Conservation (phyloP, 495 filamentous ascomycete species). For the Hypoxylon fragiforme region DNA sequence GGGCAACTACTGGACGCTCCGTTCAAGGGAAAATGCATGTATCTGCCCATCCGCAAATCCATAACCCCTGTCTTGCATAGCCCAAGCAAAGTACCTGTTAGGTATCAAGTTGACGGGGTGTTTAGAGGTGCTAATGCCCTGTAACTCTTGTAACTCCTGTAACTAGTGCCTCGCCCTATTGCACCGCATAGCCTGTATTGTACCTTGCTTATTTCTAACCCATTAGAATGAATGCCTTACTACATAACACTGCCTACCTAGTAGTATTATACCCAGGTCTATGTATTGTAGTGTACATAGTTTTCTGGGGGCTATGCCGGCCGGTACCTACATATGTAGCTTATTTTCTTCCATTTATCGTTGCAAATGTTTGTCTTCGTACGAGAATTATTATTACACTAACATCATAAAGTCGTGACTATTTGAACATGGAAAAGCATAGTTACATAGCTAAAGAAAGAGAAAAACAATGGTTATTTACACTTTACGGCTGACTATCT, state of each 20-base stretch:
- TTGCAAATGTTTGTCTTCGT: background rate
- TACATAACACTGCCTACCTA: too few species aligned
- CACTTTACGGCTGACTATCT: too few species aligned
- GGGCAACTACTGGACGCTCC: slow-evolving; percentile 16
- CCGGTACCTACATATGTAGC: background rate
- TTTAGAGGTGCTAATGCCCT: too few species aligned
- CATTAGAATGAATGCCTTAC: too few species aligned
- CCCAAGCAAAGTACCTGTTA: slow-evolving; percentile 19
- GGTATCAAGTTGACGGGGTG: slow-evolving; percentile 3
- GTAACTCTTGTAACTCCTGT: too few species aligned
- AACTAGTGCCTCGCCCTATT: background rate
- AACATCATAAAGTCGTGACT: too few species aligned
- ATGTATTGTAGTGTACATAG: background rate
- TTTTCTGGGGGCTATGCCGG: background rate
- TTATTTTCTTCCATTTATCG: background rate
- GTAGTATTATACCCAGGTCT: background rate
- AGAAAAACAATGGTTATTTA: too few species aligned
- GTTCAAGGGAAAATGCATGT: slow-evolving; percentile 33
- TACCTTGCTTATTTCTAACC: background rate
- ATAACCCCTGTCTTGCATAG: slow-evolving; percentile 43
- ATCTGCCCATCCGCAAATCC: slow-evolving; percentile 50
- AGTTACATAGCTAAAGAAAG: too few species aligned
- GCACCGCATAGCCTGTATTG: background rate
- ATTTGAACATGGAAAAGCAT: too few species aligned
- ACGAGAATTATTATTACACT: too few species aligned